Base-by-base conservation (phyloP, 768 basidiomycete species). In the Asterophora lycoperdoides region DNA sequence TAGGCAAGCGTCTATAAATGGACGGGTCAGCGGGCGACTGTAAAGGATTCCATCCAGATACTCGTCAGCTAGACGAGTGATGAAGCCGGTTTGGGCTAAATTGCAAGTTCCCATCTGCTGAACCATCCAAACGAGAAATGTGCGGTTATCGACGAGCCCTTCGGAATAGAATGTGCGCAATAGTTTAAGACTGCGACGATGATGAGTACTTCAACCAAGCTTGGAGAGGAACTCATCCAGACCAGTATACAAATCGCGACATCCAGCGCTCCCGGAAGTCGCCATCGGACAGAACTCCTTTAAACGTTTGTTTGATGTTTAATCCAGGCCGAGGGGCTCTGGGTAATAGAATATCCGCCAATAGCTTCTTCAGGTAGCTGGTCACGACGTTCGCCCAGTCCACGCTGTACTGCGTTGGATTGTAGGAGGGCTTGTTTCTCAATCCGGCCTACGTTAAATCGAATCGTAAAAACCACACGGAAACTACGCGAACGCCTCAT, bases 321-420 rank as follows among this genome's bases (percentile, higher is more conserved):
- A 89, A 64, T 7, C 84, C 85, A 9, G 77, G 78, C 32, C 89
- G 77, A 13, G 87, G 86, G 20, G 88, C 82, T 59, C 81, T 88
- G 2, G 91, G 90, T 20, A 93, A 71, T 9, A 80, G 80, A 47
- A 93, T 91, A 20, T 90, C 87, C 5, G 72, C 72, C 8, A 93
- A 70, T 56, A 89, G 89, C 58, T 91, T 92, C 70, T 86, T 89
- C 67, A 93, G 70, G 59, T 91, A 88, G 43, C 81, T 75, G 0
- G 86, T 89, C 28, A 93, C 78, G 7, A 89, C 77, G 57, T 81
- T 86, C 2, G 91, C 84, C 88, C 89, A 91, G 49, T 93, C 89
- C 13, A 86, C 65, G 53, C 89, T 90, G 60, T 93, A 91, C 57
- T 87, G 88, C 5, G 77, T 83, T 1, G 89, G 87, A 56, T 88